phyloP scores from a whole-genome alignment of 1,139 yeast genomes.

The Yamadazyma spencermartinsiae region DNA sequence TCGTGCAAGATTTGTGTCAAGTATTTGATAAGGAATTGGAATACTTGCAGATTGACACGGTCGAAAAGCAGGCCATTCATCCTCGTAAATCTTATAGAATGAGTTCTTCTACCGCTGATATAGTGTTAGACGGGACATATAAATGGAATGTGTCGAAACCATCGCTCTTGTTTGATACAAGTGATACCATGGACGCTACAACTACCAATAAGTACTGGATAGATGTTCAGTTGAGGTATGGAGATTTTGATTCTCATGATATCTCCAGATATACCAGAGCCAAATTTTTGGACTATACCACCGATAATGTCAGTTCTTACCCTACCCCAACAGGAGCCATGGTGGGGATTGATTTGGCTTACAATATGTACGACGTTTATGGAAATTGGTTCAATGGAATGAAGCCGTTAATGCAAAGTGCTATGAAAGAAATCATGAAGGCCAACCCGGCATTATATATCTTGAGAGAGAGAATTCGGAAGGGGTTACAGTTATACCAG shows the following conservation, averaged over 20 bases:
- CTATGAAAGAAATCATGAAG: conserved; percentile 93
- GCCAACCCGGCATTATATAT: conserved; percentile 93
- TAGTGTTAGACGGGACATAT: conserved; percentile 71
- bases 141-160: conserved; percentile 89
- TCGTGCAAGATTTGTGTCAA: conserved; percentile 91
- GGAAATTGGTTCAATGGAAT: conserved; percentile 98
- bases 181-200: conserved; percentile 51
- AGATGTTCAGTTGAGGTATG: conserved; percentile 92
- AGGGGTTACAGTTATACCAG: conserved; percentile 90
- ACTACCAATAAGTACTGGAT: conserved; percentile 84
- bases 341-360: conserved; percentile 90
- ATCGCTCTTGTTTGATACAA: conserved; percentile 65
- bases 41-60: conserved; percentile 78
- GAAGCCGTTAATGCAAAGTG: conserved; percentile 85
- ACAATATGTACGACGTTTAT: conserved; percentile 93
- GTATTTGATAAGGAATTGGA: conserved; percentile 88
- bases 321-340: conserved; percentile 94
- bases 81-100: conserved; percentile 96
- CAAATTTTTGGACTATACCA: conserved; percentile 87
- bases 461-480: conserved; percentile 87
- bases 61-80: conserved; percentile 89
- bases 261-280: conserved; percentile 93
- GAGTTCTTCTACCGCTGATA: conserved; percentile 95
- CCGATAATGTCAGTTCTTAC: conserved; percentile 80
- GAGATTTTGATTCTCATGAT: conserved; percentile 97